Evolutionary conservation across 129 eudicot species (phyloP), one percentile per base, ranked within the genome.

Genomic region (Artemisia argyi): DNA sequence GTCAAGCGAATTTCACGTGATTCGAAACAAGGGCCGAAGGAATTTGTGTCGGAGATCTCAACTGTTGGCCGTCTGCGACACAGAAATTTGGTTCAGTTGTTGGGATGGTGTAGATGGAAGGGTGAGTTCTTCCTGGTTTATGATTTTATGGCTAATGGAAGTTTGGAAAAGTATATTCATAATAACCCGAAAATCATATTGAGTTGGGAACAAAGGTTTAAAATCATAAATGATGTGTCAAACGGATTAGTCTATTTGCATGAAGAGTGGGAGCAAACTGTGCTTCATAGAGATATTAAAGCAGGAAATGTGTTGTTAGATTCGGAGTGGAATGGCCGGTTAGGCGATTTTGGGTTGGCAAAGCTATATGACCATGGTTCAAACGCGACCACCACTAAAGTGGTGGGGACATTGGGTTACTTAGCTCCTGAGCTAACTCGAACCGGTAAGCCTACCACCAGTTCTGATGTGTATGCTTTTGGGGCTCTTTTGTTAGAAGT

Each of bases 271-370:
- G 90, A 83, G 13, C 78, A 88, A 69, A 79, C 81, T 2, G 88
- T 88, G 30, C 71, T 88, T 4, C 90, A 88, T n/a, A 80, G 90
- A 65, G 90, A 88, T 30, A 22, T 88, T 4, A 88, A 88, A 67
- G 87, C 84, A 6, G 83, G 81, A 51, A 85, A 88, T 61, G 81
- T 88, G 6, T 58, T 85, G 30, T 50, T 88, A 17, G 95, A 88
- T 64, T 73, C 73, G 0, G 84, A 88, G 4, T 22, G 80, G 7
- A 80, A 78, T 2, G 95, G 79, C 26, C 70, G 82, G 52, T 73
- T 88, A 49, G 95, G 95, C 0, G 90, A 88, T 48, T 88, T 88
- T 49, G 95, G 88, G 44, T 66, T 88, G n/a, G 95, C 95, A 10
- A 88, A 85, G 81, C 73, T 82, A 30, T 77, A 85, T n/a, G 87